phyloP scores from a whole-genome alignment of 2,329 filamentous ascomycete species.

The Fusarium sp. region DNA sequence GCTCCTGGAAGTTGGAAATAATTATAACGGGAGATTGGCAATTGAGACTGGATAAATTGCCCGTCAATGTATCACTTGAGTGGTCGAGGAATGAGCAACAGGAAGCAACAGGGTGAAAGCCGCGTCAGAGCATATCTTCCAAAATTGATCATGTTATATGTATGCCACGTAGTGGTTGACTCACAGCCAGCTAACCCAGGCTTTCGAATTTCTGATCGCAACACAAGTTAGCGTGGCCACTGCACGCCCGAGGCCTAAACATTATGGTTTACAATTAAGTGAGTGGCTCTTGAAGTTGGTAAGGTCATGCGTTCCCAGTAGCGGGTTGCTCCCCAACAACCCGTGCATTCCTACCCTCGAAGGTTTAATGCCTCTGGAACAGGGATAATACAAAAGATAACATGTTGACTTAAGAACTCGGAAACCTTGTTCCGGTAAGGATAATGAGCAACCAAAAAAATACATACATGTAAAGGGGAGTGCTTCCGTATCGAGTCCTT shows the following conservation, averaged over 20 bases:
- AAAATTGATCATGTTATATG: not conserved
- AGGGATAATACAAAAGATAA: not conserved
- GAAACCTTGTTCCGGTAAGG: not conserved
- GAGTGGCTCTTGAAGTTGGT: not conserved
- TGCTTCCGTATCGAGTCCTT: not conserved
- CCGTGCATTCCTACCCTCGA: not conserved
- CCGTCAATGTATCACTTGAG: not conserved
- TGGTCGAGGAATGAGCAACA: not conserved
- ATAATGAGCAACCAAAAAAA: not conserved
- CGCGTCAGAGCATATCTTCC: not conserved
- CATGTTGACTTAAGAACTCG: not conserved
- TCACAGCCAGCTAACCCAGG: not conserved
- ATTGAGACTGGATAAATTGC: not conserved
- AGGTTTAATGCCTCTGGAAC: not conserved
- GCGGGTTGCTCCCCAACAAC: not conserved
- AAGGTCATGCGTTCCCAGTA: not conserved
- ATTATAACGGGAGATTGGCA: constrained; percentile 14
- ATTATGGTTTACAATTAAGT: not conserved
- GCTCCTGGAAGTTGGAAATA: constrained; percentile 34
- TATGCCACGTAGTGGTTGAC: not conserved
- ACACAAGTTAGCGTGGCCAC: not conserved
- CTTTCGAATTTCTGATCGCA: not conserved
- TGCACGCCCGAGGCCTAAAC: not conserved
- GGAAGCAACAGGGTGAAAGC: not conserved
- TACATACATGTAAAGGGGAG: too few relatives aligned